These are phyloP conservation scores for Mrakia hoshinonis DNA, from an alignment of 768 basidiomycete genomes.

Conservation along the genomic window DNA sequence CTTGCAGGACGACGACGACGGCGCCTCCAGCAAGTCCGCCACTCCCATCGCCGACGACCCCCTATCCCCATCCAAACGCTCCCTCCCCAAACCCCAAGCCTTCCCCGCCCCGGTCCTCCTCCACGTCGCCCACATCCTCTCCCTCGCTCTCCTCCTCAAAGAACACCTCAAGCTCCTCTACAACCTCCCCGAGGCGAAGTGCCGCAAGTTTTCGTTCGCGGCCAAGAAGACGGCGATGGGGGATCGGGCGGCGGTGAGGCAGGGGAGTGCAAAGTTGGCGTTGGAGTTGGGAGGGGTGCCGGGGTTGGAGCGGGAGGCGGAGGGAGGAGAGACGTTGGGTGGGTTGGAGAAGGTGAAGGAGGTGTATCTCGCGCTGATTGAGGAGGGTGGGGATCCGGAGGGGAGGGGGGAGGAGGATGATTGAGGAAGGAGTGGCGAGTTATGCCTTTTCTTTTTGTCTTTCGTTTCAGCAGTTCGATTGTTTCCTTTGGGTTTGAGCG, in stretches of 20 bases:
- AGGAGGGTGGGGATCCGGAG: too few species aligned
- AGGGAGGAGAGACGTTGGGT: too few species aligned
- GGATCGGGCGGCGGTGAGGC: conserved; percentile 65
- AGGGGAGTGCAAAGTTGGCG: conserved; percentile 30
- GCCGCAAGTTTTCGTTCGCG: conserved; percentile 62
- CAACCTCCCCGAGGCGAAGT: conserved; percentile 92
- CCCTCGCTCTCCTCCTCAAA: conserved; percentile 81
- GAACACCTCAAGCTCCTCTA: conserved; percentile 75
- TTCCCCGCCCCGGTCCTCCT: conserved; percentile 8
- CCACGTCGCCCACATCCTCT: conserved; percentile 57
- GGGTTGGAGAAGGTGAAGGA: too few species aligned
- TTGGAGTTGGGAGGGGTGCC: too few species aligned
- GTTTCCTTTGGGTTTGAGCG: too few species aligned
- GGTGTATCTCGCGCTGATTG: too few species aligned
- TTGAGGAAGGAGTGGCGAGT: too few species aligned
- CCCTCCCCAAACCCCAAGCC: background rate
- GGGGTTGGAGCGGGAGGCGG: too few species aligned
- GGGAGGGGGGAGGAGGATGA: too few species aligned
- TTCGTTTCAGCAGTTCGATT: too few species aligned
- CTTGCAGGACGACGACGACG: background rate
- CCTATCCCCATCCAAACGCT: background rate
- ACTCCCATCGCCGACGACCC: background rate
- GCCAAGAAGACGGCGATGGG: conserved; percentile 86
- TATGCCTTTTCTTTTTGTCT: too few species aligned
- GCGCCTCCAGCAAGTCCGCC: background rate